Evolutionary conservation across 306 rosid genomes (phyloP), one percentile per base, ranked within the genome.

Genomic region (Cicer judaicum): DNA sequence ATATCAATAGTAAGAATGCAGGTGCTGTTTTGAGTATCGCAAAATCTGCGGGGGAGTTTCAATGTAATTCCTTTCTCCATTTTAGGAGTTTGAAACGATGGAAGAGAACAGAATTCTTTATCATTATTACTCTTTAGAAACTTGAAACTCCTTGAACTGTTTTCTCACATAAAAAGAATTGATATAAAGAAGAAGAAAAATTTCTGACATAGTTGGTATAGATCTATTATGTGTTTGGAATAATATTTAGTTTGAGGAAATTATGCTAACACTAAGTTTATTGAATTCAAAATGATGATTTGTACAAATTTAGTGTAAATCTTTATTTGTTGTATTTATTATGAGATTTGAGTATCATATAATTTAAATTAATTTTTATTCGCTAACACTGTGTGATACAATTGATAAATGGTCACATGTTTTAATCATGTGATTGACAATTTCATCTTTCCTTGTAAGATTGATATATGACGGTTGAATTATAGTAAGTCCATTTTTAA

Each of bases 21-120:
- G 57, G n/a, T 15, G 43, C 80, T 61, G 68, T 75, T 80, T 80
- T 69, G 21, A 81, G 84, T 59, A 68, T 49, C 15, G 72, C 49
- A 68, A 40, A 79, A 50, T 48, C 39, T 49, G 60, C 7, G 76
- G 43, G 62, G 63, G 39, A 34, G 70, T 55, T 44, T 38, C 46
- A 49, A 67, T 42, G 56, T 44, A 74, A 16, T 72, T 79, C 29
- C 21, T 24, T 61, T 66, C 48, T 43, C 52, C 69, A 46, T 71
- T 70, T 59, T 68, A 38, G 70, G 82, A 48, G 60, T 34, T 42
- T 71, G 79, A 83, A 38, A 18, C 5, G 73, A 82, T 61, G 61
- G 50, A 66, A 78, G 59, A 78, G 39, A 66, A 46, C 43, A 15
- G 53, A 10, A 5, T 61, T 70, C 52, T 64, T 36, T 55, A 50